Evolutionary conservation across 2,329 filamentous ascomycete genomes (phyloP), one percentile per base, ranked within the genome.

Genomic region (Diaporthe eres): DNA sequence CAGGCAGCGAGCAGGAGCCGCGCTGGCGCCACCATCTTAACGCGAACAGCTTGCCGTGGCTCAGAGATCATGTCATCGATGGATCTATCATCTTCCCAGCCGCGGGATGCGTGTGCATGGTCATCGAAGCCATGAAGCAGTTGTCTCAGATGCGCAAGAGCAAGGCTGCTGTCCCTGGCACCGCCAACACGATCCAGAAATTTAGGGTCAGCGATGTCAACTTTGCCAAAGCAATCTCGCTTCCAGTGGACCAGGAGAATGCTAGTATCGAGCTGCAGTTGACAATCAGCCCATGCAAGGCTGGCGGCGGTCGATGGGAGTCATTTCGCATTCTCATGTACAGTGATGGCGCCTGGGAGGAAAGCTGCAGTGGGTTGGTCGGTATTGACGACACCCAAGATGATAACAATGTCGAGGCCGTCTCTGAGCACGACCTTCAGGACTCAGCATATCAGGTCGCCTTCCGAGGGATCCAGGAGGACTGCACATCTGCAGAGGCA

Each of bases 41-140:
- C 17, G 28, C 82, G 10, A 78, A 77, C 15, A 82, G 85, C 68
- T 61, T 84, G 2, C 84, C 85, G 2, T 90, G 90, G 80, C 83
- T 88, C 12, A 82, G 86, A 57, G 87, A 90, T 77, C 89, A 90
- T 79, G 79, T 83, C 58, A 87, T 90, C 75, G 83, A 87, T 58
- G 85, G 83, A 77, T 85, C 87, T 58, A 86, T 87, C 74, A 84
- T 89, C 74, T 88, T 87, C 71, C 86, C 88, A 47, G 87, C 84
- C n/a, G 84, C 85, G 2, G 82, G 82, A 1, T 83, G 82, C 70
- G 60, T 85, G 1, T 79, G 80, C 22, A 84, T 85, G 82, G 82
- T 82, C 7, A 80, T 84, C 2, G 83, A 85, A 67, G 84, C 82
- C 0, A 79, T 82, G 53, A 79, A 79, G n/a, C 79, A 83, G 77